Evolutionary conservation across 805 yeast species (phyloP), one percentile per base, ranked within the genome.

Genomic region (Nakazawaea pomicola): DNA sequence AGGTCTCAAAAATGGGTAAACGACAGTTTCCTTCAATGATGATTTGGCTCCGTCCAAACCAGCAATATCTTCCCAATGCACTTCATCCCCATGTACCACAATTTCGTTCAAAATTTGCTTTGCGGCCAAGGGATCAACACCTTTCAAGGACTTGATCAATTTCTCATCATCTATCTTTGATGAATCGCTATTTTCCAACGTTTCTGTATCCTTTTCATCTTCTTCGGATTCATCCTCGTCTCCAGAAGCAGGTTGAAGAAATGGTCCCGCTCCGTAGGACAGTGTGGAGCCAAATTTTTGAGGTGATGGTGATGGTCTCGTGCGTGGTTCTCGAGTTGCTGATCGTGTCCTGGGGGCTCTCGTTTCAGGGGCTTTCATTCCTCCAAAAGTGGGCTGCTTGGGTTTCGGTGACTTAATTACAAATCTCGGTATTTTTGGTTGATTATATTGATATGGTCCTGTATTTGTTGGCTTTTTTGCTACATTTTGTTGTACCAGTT

Each of bases 51-150:
- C 70, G 40, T 83, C 91, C 23, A 93, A 63, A 1, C 99, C 99
- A 0, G 95, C 95, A 47, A 91, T 84, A 55, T 93, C 98, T 39
- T 83, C 91, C 98, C 98, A 93, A 51, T 76, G 80, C 2, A 91
- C 93, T 51, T 86, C 86, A 55, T 90, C 96, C 11, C 96, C 96
- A 41, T 80, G 80, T 4, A 89, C 83, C 19, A 91, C 83, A 44
- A 91, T 87, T 55, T 91, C 96, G 48, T 83, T 84, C 42, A 91
- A 64, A 38, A 91, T 90, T 56, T 87, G 96, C 47, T 76, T 75
- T 9, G 95, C 95, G 0, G 95, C 82, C 4, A 54, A 52, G 41
- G 75, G 78, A 59, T 91, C 98, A 9, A 91, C 84, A 2, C 96
- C 96, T 44, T 68, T 57, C 33, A 73, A 55, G 6, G 72, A 66